phyloP scores from a whole-genome alignment of 2,329 filamentous ascomycete species.

The Fusarium solani-melongenae region DNA sequence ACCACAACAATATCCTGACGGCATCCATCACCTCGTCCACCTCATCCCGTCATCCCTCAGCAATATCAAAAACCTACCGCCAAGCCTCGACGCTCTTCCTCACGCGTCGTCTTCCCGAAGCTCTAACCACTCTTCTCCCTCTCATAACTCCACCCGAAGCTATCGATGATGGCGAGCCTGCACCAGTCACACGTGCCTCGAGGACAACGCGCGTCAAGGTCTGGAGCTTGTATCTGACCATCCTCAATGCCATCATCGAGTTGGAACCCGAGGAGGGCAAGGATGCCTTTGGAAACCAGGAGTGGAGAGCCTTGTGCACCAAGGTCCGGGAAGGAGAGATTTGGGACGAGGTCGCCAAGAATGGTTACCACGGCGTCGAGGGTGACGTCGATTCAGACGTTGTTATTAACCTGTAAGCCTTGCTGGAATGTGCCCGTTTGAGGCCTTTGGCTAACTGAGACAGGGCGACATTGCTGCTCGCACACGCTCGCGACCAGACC shows the following conservation, averaged over 20 bases:
- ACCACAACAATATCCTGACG: conserved; percentile 64
- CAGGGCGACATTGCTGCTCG: conserved; percentile 88
- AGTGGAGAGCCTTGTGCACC: conserved; percentile 83
- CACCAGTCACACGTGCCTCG: conserved; percentile 83
- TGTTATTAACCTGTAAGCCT: conserved; percentile 82
- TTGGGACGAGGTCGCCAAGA: conserved; percentile 92
- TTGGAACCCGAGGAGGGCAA: conserved; percentile 92
- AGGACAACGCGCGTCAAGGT: conserved; percentile 90
- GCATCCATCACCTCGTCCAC: conserved; percentile 75
- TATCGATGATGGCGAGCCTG: conserved; percentile 64
- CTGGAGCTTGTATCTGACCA: conserved; percentile 96
- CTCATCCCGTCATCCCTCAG: conserved; percentile 71
- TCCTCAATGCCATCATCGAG: conserved; percentile 91
- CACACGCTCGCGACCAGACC: conserved; percentile 85
- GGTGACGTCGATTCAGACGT: conserved; percentile 95
- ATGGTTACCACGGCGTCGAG: conserved; percentile 89
- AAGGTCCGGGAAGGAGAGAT: conserved; percentile 90
- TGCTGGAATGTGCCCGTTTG: conserved; percentile 10
- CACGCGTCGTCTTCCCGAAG: conserved; percentile 91
- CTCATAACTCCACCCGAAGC: conserved; percentile 74
- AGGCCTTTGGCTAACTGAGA: conserved; percentile 34
- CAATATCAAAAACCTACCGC: conserved; percentile 92
- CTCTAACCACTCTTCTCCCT: conserved; percentile 84
- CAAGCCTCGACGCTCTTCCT: conserved; percentile 95
- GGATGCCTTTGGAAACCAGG: conserved; percentile 83